Evolutionary conservation across 345 rosid species (phyloP), one percentile per base, ranked within the genome.

Genomic region (Cardamine occulta): DNA sequence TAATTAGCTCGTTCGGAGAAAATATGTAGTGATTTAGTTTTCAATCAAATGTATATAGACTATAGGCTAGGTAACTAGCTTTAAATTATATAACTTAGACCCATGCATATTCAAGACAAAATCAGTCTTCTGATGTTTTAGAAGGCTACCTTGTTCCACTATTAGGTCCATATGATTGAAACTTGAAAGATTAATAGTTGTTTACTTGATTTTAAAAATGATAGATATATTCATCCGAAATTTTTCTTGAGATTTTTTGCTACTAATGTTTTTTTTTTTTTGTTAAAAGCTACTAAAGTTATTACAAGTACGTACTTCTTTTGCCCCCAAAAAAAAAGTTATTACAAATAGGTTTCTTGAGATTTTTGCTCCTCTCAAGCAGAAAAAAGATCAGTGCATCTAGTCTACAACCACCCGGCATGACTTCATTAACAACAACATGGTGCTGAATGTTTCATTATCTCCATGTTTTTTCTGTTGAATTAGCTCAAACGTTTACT

Each of bases 71-170:
- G 32, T 70, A 31, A 12, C 18, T 70, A 54, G 48, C 18, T 44
- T 15, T 44, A 44, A 44, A 14, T 44, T 44, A 18, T 34, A 49
- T 61, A 17, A 6, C 35, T 18, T 44, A 63, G 14, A 53, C 3
- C 18, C 37, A 32, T 32, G 37, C 45, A 65, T 54, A 65, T 42
- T 52, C 21, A 53, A 45, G 31, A 45, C 12, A 47, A 34, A 74
- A 74, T 35, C 72, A 32, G 60, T 74, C 58, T 66, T 57, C 6
- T 24, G 31, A 45, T 66, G 28, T 65, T 65, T 74, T 66, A 74
- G 58, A 65, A 57, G 40, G 66, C n/a, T 73, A 53, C 56, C 51
- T 56, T 74, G 19, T 74, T 53, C 49, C 72, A 55, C 49, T 18
- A 31, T 44, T 15, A 21, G 15, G 34, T 47, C 40, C 51, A 45